These are phyloP conservation scores for Penicillium pancosmium DNA, from an alignment of 495 filamentous ascomycete species.

Conservation along the genomic window DNA sequence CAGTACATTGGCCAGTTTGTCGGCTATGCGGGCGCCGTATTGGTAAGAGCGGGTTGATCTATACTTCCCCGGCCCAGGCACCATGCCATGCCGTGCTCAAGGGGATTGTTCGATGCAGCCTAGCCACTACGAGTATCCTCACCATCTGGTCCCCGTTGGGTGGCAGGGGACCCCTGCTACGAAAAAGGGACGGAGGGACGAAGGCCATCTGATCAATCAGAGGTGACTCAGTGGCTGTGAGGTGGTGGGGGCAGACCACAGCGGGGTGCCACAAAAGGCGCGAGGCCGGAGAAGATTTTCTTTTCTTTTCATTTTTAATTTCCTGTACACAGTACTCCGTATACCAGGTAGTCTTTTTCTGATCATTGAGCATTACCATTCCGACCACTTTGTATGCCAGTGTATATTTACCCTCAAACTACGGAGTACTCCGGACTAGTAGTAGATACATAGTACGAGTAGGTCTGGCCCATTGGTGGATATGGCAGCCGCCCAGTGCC, in stretches of 20 bases:
- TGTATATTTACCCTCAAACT: neutral
- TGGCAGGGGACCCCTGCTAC: conserved; percentile 13
- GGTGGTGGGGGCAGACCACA: neutral
- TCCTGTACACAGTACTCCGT: conserved; percentile 1
- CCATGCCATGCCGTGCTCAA: conserved; percentile 1
- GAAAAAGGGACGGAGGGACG: conserved; percentile 14
- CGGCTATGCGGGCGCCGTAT: conserved; percentile 72
- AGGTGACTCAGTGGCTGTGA: conserved; percentile 27
- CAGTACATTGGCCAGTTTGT: conserved; percentile 59
- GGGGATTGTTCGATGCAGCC: neutral
- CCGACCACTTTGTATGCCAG: neutral
- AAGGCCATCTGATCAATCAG: neutral
- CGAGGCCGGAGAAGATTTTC: neutral
- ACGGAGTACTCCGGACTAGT: neutral
- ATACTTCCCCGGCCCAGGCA: conserved; percentile 3
- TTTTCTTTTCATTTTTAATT: neutral
- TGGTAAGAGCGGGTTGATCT: conserved; percentile 47
- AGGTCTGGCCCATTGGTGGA: neutral
- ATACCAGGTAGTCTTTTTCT: conserved; percentile 18
- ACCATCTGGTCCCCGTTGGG: neutral
- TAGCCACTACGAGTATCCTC: neutral
- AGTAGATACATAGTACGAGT: neutral
- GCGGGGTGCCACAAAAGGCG: conserved; percentile 1
- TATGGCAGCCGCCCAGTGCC: neutral
- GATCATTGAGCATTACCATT: conserved; percentile 3